A percentile compares a stretch with the other conserved stretches of the same genome.
Evolutionary conservation across 768 basidiomycete species (phyloP).

Genomic region (Phylloporus scabripes): DNA sequence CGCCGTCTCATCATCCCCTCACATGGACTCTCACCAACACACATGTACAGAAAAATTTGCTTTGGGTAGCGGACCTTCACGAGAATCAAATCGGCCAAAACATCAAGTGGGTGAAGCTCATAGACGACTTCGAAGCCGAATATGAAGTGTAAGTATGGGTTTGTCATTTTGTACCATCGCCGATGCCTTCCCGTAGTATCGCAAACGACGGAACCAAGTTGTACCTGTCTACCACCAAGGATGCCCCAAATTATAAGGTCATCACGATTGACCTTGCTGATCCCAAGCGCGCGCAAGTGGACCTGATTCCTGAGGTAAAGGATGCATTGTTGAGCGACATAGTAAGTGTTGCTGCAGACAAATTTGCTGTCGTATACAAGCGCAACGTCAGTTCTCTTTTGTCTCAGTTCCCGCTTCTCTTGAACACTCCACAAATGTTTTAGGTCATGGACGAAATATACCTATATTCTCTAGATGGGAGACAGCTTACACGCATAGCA

Average conservation of each 20-base stretch:
- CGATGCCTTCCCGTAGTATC: conserved; percentile 38
- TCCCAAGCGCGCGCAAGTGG: conserved; percentile 41
- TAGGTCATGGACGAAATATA: conserved; percentile 77
- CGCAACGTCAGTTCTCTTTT: conserved; percentile 50
- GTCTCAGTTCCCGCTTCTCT: not conserved
- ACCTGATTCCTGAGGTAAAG: conserved; percentile 65
- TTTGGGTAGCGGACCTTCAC: conserved; percentile 69
- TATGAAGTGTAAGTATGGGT: conserved; percentile 51
- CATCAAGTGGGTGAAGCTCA: conserved; percentile 67
- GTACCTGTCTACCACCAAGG: conserved; percentile 59
- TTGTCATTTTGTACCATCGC: not conserved
- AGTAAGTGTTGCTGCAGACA: conserved; percentile 46
- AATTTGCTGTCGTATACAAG: conserved; percentile 60
- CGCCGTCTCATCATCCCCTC: not conserved
- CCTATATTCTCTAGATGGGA: conserved; percentile 54
- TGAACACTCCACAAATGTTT: conserved; percentile 5
- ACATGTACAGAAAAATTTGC: conserved; percentile 56
- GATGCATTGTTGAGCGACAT: conserved; percentile 53
- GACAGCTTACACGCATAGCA: conserved; percentile 50
- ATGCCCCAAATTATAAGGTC: conserved; percentile 63
- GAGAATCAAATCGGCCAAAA: conserved; percentile 54
- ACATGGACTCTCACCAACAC: not conserved
- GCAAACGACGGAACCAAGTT: conserved; percentile 58
- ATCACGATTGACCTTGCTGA: conserved; percentile 58
- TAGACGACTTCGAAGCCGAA: conserved; percentile 62